phyloP scores from a whole-genome alignment of 176 grass and related monocot species.

The Pharus latifolius region DNA sequence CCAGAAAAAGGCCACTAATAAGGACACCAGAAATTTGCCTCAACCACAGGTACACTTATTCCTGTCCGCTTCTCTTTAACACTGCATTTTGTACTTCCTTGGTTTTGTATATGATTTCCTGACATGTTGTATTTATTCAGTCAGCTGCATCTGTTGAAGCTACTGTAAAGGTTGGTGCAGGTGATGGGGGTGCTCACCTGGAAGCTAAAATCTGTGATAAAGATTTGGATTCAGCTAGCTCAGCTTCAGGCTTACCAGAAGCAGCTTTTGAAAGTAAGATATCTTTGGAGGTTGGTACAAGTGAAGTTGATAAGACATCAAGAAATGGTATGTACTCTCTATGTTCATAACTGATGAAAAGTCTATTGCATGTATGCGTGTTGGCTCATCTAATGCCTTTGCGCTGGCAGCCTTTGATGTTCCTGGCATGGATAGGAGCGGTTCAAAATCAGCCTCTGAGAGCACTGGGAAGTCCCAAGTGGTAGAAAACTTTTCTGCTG shows the following conservation, averaged over 20 bases:
- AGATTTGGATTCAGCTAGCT: background rate
- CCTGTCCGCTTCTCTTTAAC: background rate
- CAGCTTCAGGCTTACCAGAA: background rate
- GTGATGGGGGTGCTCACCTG: slow-evolving; percentile 8
- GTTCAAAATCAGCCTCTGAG: slow-evolving; percentile 6
- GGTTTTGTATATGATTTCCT: background rate
- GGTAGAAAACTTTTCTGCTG: background rate
- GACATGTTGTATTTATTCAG: slow-evolving; percentile 41
- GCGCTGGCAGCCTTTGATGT: slow-evolving; percentile 21
- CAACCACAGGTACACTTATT: slow-evolving; percentile 41
- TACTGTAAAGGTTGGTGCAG: slow-evolving; percentile 20
- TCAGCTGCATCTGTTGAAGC: slow-evolving; percentile 28
- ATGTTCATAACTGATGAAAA: background rate
- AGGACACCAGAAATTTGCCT: slow-evolving; percentile 27
- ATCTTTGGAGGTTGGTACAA: background rate
- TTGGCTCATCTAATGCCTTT: slow-evolving; percentile 11
- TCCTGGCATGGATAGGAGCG: background rate
- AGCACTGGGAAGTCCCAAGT: background rate
- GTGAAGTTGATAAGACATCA: background rate
- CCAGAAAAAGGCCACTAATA: slow-evolving; percentile 34
- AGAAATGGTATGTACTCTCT: slow-evolving; percentile 21
- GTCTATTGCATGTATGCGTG: background rate
- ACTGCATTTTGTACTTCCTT: background rate
- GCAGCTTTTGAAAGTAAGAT: background rate
- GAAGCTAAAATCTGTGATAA: slow-evolving; percentile 7